Evolutionary conservation across 148 eudicot genomes (phyloP), one percentile per base, ranked within the genome.

Genomic region (Mesembryanthemum crystallinum): DNA sequence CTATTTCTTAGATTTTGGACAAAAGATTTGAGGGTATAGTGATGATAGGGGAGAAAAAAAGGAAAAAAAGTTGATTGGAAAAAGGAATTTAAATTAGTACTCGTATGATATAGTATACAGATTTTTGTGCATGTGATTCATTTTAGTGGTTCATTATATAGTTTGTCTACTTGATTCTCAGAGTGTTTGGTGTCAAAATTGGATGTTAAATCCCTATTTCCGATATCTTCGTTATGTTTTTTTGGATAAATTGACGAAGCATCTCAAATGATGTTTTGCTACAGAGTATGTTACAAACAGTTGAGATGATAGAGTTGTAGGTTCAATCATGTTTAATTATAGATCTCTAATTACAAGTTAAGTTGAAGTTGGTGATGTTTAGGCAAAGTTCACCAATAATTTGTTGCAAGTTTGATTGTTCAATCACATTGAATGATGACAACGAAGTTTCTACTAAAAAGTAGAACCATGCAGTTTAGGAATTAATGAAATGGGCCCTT

Each of bases 91-190:
- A 49, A 54, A 25, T 72, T 29, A 63, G 72, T n/a, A n/a, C n/a
- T n/a, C n/a, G n/a, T 54, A 20, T 78, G 76, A 55, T 78, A 72
- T 17, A 51, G n/a, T 33, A 63, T 32, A 55, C 64, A 72, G 27
- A 73, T 29, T 65, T 72, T 72, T 39, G 71, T 49, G 72, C 65
- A 64, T 64, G 72, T 78, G 72, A 78, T 54, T 64, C 70, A 75
- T 14, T 62, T 45, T 0, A 28, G 42, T 35, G 9, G 55, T 51
- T 24, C 62, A 71, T 23, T 25, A 20, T 58, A 8, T 0, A 21
- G 0, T 15, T n/a, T 18, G 51, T 39, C 1, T 66, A n/a, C 29
- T 3, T 23, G 9, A 66, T 66, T 21, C 27, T 37, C 28, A n/a
- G 21, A 35, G 8, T 35, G 0, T 64, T 21, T 8, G 70, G 49